Conservation (phyloP, 768 basidiomycete genomes). For the Gloeopeniophorella convolvens region DNA sequence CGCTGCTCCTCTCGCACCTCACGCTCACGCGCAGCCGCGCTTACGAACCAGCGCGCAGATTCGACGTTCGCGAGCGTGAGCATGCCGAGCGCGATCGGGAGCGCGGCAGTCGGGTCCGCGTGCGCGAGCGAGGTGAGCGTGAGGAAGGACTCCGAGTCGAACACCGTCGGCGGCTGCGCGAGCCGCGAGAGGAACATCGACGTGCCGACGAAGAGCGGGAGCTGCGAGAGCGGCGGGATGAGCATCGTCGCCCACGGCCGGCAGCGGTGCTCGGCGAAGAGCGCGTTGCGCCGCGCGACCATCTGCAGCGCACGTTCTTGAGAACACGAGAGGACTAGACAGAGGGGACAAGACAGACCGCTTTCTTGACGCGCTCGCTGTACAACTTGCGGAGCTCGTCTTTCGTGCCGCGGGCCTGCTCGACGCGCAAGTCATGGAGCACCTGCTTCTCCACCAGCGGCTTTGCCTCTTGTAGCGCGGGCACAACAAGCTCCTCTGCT, state of each 20-base stretch:
- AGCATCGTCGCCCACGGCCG: conserved; percentile 50
- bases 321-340: background rate
- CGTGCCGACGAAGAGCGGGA: conserved; percentile 67
- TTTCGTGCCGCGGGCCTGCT: conserved; percentile 13
- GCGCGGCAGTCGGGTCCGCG: conserved; percentile 59
- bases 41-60: conserved; percentile 66
- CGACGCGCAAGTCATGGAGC: conserved; percentile 10
- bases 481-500: conserved; percentile 24
- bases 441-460: conserved; percentile 15
- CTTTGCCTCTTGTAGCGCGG: conserved; percentile 17
- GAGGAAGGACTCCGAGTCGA: conserved; percentile 73
- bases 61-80: conserved; percentile 78
- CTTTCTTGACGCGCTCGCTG: conserved; percentile 14
- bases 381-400: conserved; percentile 16
- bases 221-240: conserved; percentile 56
- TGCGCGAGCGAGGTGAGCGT: conserved; percentile 65
- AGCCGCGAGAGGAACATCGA: conserved; percentile 51
- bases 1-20: conserved; percentile 41
- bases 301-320: conserved; percentile 34
- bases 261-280: conserved; percentile 56
- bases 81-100: conserved; percentile 68
- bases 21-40: conserved; percentile 47
- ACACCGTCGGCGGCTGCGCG: conserved; percentile 51
- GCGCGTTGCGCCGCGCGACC: conserved; percentile 45
- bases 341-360: conserved; percentile 10